phyloP scores from a whole-genome alignment of 2,329 filamentous ascomycete species.

The Ambrosiella xylebori region DNA sequence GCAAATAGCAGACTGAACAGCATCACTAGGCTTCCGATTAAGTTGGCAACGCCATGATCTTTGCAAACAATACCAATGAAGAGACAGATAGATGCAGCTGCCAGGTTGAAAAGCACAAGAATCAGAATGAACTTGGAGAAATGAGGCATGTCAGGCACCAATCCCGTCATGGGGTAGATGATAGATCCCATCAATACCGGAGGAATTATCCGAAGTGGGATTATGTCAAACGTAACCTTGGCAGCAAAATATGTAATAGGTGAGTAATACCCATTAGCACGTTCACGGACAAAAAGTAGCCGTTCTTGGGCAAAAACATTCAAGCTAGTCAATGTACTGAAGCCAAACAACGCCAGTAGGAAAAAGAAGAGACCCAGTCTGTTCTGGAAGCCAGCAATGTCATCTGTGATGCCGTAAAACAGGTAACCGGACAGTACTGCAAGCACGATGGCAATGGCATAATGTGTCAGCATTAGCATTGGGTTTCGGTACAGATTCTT shows the following conservation, averaged over 20 bases:
- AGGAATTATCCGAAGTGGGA: constrained; percentile 83
- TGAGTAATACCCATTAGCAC: constrained; percentile 91
- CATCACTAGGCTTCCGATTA: constrained; percentile 93
- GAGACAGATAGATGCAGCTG: constrained; percentile 79
- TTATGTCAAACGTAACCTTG: constrained; percentile 96
- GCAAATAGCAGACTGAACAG: constrained; percentile 91
- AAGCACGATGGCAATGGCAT: constrained; percentile 86
- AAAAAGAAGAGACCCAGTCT: constrained; percentile 96
- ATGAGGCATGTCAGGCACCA: constrained; percentile 63
- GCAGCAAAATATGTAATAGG: constrained; percentile 86
- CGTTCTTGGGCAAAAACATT: constrained; percentile 87
- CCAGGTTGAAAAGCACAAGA: constrained; percentile 87
- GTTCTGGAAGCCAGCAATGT: constrained; percentile 96
- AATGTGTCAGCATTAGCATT: constrained; percentile 96
- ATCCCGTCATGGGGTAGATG: constrained; percentile 92
- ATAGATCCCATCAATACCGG: constrained; percentile 92
- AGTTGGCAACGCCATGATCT: constrained; percentile 76
- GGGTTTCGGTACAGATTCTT: constrained; percentile 94
- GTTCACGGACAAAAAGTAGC: constrained; percentile 77
- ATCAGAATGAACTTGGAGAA: constrained; percentile 88
- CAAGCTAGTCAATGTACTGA: constrained; percentile 84
- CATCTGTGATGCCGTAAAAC: constrained; percentile 90
- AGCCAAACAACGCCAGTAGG: constrained; percentile 84
- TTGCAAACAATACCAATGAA: constrained; percentile 94
- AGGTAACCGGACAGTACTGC: constrained; percentile 89